Evolutionary conservation across 352 stramenopile genomes (phyloP), one percentile per base, ranked within the genome.

Genomic region (Paralagenidium karlingii): DNA sequence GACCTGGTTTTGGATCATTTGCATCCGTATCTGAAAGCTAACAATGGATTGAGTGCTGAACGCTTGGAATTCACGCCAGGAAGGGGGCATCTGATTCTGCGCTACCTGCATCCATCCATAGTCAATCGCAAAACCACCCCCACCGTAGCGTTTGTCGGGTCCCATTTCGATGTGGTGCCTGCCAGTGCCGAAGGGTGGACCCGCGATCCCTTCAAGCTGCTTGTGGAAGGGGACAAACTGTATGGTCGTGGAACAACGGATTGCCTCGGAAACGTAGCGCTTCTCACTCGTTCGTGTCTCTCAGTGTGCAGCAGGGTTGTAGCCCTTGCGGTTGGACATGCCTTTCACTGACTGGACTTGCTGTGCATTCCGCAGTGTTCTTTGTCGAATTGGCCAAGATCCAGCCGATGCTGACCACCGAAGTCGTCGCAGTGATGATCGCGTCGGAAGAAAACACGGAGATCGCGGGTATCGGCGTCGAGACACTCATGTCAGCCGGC

Each of bases 181-280:
- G 86, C 86, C 16, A 94, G 94, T 53, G 82, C 85, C 0, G 81
- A 94, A 47, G 68, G 65, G 9, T 96, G 86, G 86, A 59, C 84
- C 7, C 53, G 75, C 37, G 76, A 96, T 45, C 86, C 86, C 13
- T 96, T 96, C 53, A 65, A 73, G 27, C 54, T 96, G 0, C 66
- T 60, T 2, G 76, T 92, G 0, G 87, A 96, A 39, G 86, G 84
- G 4, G 87, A 96, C 58, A 91, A 91, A 51, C 68, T 96, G 13
- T 96, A 82, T 49, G 87, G 84, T 24, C 75, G 87, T 10, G 87
- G 87, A 24, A 96, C 87, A 10, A 96, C 87, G 22, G 87, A 96
- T 40, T 96, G 87, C 51, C 71, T 96, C 1, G 87, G 87, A 19
- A 85, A 96, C 49, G 83, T 96, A 16, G 87, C 83, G 7, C 67